Percentiles rank a stretch among this genome's conserved stretches.
Evolutionary conservation across 441 rosid species (phyloP).

Genomic region (Arabidopsis hybrid): DNA sequence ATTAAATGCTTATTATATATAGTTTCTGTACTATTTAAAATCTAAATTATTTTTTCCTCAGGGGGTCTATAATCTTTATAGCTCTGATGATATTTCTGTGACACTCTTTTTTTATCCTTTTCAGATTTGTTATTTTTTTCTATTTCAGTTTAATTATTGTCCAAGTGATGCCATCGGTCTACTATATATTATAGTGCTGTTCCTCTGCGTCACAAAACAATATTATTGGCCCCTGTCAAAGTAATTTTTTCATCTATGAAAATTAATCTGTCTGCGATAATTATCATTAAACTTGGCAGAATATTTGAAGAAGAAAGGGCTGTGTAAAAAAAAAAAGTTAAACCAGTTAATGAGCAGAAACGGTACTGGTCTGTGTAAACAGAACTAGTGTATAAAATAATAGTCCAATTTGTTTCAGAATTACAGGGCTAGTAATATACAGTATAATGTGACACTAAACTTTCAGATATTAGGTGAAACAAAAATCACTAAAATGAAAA

Average conservation of each 20-base stretch:
- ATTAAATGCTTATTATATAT: conserved; percentile 28
- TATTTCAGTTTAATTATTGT: conserved; percentile 41
- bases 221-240: conserved; percentile 35
- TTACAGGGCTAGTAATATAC: conserved; percentile 21
- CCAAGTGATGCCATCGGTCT: conserved; percentile 43
- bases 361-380: conserved; percentile 25
- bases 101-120: conserved; percentile 16
- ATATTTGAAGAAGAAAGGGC: conserved; percentile 7
- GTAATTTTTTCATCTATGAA: not conserved
- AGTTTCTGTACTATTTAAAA: conserved; percentile 33
- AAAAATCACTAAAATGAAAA: conserved; percentile 32
- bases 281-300: conserved; percentile 17
- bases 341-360: conserved; percentile 15
- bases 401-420: conserved; percentile 31
- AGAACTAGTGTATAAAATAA: conserved; percentile 23
- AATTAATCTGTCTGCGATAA: not conserved
- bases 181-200: conserved; percentile 36
- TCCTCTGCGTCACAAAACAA: conserved; percentile 30
- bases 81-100: conserved; percentile 40
- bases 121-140: conserved; percentile 21
- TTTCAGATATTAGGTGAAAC: conserved; percentile 36
- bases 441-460: conserved; percentile 28
- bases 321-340: no score
- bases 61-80: conserved; percentile 32
- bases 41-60: conserved; percentile 23